Evolutionary conservation across 1,139 yeast genomes (phyloP).

Genomic region (Diutina ranongensis): DNA sequence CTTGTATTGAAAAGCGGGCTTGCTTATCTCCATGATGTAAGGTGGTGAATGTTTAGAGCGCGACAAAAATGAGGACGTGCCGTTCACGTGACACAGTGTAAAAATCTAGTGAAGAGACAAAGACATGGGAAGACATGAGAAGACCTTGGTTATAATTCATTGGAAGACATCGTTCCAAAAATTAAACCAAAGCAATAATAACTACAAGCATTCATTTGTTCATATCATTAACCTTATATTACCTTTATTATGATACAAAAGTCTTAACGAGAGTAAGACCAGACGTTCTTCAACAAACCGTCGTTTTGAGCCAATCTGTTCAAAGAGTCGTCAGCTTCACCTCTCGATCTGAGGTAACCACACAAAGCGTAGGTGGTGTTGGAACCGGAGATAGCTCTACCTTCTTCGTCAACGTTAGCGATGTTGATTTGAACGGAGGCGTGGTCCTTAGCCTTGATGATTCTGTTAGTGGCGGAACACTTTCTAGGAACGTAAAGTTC

Average conservation of each 20-base stretch:
- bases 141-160: too few relatives aligned
- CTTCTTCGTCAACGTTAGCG: conserved; percentile 71
- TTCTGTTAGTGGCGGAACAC: conserved; percentile 99
- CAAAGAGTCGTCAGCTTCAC: conserved; percentile 96
- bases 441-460: conserved; percentile 99
- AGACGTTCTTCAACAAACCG: conserved; percentile 96
- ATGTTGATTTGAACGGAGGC: conserved; percentile 80
- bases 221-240: neutral
- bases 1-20: neutral
- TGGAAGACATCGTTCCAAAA: too few relatives aligned
- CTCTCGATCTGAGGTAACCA: conserved; percentile 76
- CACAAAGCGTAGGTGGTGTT: conserved; percentile 92
- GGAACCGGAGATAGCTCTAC: conserved; percentile 88
- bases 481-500: conserved; percentile 99
- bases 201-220: too few relatives aligned
- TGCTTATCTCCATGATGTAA: neutral
- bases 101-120: too few relatives aligned
- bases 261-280: conserved; percentile 95
- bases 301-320: conserved; percentile 99
- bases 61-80: too few relatives aligned
- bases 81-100: too few relatives aligned
- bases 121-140: too few relatives aligned
- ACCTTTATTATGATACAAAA: conserved; percentile 15
- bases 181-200: too few relatives aligned
- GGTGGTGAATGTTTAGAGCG: neutral